Percentiles rank a stretch among this genome's conserved stretches.
Conservation (phyloP, 345 rosid genomes). For the Syzygium jambos region DNA sequence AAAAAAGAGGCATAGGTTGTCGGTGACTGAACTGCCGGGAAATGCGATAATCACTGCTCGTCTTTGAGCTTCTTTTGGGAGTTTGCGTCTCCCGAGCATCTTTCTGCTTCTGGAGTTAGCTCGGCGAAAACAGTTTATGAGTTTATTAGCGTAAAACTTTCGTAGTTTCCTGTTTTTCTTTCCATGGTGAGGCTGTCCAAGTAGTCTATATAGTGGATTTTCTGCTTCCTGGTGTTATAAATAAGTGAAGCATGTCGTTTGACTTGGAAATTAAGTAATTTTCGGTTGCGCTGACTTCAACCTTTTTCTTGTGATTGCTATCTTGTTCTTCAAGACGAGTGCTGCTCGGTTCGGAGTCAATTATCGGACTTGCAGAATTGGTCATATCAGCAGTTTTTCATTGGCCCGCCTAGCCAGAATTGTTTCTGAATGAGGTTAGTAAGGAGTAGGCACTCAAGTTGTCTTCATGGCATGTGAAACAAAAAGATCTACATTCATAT, state of each 20-base stretch:
- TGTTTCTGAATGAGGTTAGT: not conserved
- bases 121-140: not conserved
- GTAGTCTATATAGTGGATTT: not conserved
- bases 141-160: not conserved
- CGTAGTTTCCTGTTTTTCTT: not conserved
- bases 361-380: not conserved
- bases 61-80: not conserved
- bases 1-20: not conserved
- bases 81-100: not conserved
- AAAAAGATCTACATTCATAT: not conserved
- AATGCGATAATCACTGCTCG: not conserved
- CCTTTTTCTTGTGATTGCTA: not conserved
- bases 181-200: not conserved
- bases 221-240: not conserved
- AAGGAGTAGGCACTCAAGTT: not conserved
- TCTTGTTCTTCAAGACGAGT: not conserved
- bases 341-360: not conserved
- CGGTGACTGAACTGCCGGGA: not conserved
- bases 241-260: not conserved
- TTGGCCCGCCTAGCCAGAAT: not conserved
- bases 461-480: slow-evolving; percentile 10
- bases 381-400: not conserved
- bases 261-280: not conserved
- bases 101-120: not conserved
- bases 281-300: not conserved